These are phyloP conservation scores for Calvatia gigantea DNA, from an alignment of 768 basidiomycete species.

Conservation along the genomic window DNA sequence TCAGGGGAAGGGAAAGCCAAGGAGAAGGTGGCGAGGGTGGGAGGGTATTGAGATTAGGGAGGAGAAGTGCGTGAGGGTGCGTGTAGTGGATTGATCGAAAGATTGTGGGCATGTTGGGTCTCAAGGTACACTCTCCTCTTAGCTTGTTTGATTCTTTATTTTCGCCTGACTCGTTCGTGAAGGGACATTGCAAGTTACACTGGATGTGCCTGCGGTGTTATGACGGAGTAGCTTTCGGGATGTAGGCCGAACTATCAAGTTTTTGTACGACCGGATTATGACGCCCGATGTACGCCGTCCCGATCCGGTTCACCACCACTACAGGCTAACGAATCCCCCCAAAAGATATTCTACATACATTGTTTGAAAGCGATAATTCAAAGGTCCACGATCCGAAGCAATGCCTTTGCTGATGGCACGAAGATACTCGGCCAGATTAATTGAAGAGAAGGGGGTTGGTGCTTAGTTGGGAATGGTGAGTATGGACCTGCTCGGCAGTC, in stretches of 20 bases:
- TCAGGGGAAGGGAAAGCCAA: slow-evolving; percentile 23
- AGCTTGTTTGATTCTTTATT: not conserved
- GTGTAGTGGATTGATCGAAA: slow-evolving; percentile 70
- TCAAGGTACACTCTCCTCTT: slow-evolving; percentile 64
- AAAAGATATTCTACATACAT: slow-evolving; percentile 91
- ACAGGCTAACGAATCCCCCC: slow-evolving; percentile 23
- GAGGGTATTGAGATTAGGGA: slow-evolving; percentile 54
- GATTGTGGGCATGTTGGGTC: slow-evolving; percentile 86
- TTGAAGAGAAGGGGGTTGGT: slow-evolving; percentile 82
- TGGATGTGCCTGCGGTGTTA: slow-evolving; percentile 77
- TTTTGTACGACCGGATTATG: slow-evolving; percentile 83
- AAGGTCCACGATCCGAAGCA: slow-evolving; percentile 76
- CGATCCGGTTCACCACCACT: not conserved
- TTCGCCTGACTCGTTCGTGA: not conserved
- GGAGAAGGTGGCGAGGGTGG: slow-evolving; percentile 18
- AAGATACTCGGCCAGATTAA: slow-evolving; percentile 75
- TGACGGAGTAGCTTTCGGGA: slow-evolving; percentile 80
- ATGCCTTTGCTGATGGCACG: slow-evolving; percentile 87
- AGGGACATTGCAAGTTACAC: slow-evolving; percentile 73
- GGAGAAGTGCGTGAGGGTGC: slow-evolving; percentile 58
- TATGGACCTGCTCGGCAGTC: slow-evolving; percentile 12
- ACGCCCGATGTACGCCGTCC: slow-evolving; percentile 66
- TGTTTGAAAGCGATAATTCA: slow-evolving; percentile 86
- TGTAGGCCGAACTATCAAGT: slow-evolving; percentile 83
- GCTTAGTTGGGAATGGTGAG: slow-evolving; percentile 80